These are phyloP conservation scores for Clarireedia paspali DNA, from an alignment of 2,329 filamentous ascomycete species.

Conservation along the genomic window DNA sequence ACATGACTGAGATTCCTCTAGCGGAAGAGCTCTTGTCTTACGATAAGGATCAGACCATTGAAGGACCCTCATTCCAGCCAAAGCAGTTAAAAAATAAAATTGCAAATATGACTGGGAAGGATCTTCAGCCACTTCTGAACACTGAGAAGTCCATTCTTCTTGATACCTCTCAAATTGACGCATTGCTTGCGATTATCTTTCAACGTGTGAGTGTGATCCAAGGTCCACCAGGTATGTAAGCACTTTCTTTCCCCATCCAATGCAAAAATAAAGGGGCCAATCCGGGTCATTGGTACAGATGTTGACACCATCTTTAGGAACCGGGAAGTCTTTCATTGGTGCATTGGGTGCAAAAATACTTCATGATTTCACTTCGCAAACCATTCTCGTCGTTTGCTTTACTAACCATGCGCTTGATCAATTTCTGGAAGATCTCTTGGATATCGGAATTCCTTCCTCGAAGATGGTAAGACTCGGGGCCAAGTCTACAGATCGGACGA, in stretches of 20 bases:
- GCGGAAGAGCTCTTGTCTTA: constrained; percentile 42
- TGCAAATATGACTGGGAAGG: constrained; percentile 11
- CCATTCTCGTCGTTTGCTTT: constrained; percentile 57
- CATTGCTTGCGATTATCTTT: constrained; percentile 46
- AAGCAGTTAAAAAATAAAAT: constrained; percentile 24
- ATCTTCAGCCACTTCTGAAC: constrained; percentile 29
- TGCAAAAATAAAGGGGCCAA: too few relatives aligned
- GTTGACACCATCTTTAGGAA: constrained; percentile 39
- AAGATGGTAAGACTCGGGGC: constrained; percentile 56
- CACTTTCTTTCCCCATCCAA: background rate
- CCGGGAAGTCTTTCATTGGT: constrained; percentile 69
- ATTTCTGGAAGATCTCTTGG: constrained; percentile 55
- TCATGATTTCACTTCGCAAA: constrained; percentile 39
- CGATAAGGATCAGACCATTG: constrained; percentile 12
- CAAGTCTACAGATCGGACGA: constrained; percentile 45
- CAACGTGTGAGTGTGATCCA: constrained; percentile 56
- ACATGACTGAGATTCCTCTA: constrained; percentile 47
- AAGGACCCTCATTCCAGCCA: constrained; percentile 16
- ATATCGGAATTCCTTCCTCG: constrained; percentile 43
- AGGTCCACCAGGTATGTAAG: constrained; percentile 51
- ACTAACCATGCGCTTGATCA: constrained; percentile 63
- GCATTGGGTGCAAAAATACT: constrained; percentile 52
- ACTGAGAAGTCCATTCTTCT: constrained; percentile 31
- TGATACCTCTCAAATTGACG: constrained; percentile 47
- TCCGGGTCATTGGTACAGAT: background rate